Base-by-base conservation (phyloP, 2,329 filamentous ascomycete species). In the Teratosphaeria viscida region DNA sequence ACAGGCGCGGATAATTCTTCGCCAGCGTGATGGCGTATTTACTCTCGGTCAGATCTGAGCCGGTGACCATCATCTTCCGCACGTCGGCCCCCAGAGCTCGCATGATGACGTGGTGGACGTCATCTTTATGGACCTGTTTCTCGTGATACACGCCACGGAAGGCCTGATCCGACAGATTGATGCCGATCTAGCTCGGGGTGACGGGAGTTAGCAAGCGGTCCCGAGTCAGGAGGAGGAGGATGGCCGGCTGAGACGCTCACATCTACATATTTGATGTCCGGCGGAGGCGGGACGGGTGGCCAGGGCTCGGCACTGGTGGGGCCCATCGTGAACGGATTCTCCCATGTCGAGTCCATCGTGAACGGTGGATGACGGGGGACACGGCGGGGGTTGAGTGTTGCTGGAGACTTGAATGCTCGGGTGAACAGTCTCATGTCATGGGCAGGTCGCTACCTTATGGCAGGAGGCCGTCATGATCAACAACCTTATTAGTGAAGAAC, bases 111-210 rank as follows among this genome's bases (percentile, higher is more conserved):
- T 85, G 86, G 32, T 80, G 73, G 16, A 92, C 82, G 71, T 95
- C 90, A 67, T 89, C 81, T 11, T 85, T 82, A 67, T 95, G 90
- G 29, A 79, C 79, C 69, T 89, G 81, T 62, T 86, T 91, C 68
- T 89, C 90, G 70, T 95, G 87, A 71, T 97, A 95, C 52, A 83
- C 76, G 56, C 94, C 94, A 54, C 84, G 83, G 74, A 92, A 99
- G 61, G 96, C 90, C 57, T 89, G 89, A 70, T 99, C 94, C 57
- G 92, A 89, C 59, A 99, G 82, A 74, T 99, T 99, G 79, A 99
- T 96, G 60, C 92, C 94, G 70, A 99, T 83, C 83, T 87, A 66
- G 12, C 32, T 63, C 34, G 56, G 32, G 56, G 32, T 59, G 6
- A 12, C 16, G 59, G 60, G 47, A 39, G 49, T 58, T 56, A 65